Conservation (phyloP, 2,329 filamentous ascomycete genomes). For the Fusarium acutatum region DNA sequence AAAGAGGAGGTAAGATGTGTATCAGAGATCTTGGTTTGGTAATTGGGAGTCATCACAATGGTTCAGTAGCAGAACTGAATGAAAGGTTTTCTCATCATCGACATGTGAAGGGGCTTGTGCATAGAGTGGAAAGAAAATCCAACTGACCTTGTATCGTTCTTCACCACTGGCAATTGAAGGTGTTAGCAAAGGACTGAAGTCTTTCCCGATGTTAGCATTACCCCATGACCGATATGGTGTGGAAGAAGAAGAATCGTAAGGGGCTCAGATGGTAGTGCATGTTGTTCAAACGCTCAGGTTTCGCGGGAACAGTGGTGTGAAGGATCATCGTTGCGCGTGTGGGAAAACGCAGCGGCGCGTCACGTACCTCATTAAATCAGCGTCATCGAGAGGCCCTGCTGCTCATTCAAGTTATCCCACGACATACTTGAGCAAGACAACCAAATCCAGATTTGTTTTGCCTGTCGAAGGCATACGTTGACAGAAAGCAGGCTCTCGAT, state of each 20-base stretch:
- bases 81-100: slow-evolving; percentile 71
- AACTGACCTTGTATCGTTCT: slow-evolving; percentile 17
- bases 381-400: neutral
- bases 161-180: neutral
- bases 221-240: neutral
- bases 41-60: slow-evolving; percentile 70
- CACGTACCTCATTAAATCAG: slow-evolving; percentile 36
- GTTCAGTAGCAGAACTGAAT: slow-evolving; percentile 82
- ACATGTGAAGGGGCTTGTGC: slow-evolving; percentile 34
- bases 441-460: neutral
- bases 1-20: slow-evolving; percentile 29
- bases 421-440: neutral
- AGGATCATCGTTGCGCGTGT: slow-evolving; percentile 60
- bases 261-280: slow-evolving; percentile 80
- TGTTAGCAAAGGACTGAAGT: neutral
- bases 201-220: slow-evolving; percentile 1
- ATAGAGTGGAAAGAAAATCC: neutral
- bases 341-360: slow-evolving; percentile 4
- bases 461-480: neutral
- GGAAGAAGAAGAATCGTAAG: neutral
- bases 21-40: slow-evolving; percentile 71
- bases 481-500: slow-evolving; percentile 3
- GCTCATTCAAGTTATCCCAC: neutral
- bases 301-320: slow-evolving; percentile 69
- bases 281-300: slow-evolving; percentile 70